Base-by-base conservation (phyloP, 768 basidiomycete genomes). In the Hericium rajendrae region DNA sequence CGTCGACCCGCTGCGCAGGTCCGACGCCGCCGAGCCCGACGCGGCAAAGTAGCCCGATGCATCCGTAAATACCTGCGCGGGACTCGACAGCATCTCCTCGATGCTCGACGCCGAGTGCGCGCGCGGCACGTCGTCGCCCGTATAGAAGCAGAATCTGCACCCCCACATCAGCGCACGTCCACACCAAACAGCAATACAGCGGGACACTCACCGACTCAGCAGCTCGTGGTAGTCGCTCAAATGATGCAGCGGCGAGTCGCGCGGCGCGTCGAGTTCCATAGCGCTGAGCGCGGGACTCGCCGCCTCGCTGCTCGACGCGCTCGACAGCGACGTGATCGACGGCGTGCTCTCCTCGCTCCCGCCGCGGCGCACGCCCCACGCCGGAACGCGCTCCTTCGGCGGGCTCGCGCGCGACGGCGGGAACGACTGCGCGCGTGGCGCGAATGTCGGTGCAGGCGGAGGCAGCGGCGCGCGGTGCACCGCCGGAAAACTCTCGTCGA, bases 61-160 rank as follows among this genome's bases (percentile, higher is more conserved):
- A 16, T 20, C 12, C 43, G 43, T 15, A 16, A 20, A 20, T 16
- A 1, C 16, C 43, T 20, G 13, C 43, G 43, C 43, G 43, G 20
- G 53, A 8, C 43, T 22, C 22, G 75, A 67, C 20, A 82, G 60
- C 55, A 78, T 72, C 32, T 76, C 78, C 58, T 81, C 80, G 11
- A 85, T 70, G 63, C 78, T 82, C 37, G 82, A 82, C 2, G 74
- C 76, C 15, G 82, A 82, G 6, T 73, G 73, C 41, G 76, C 73
- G 50, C 76, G 75, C 18, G 73, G 68, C 10, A 75, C 58, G 4
- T 20, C 43, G 16, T 46, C 63, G 1, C 88, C 88, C 2, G 88
- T 90, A 70, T 80, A 91, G 71, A 90, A 91, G 72, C 88, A 91
- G 69, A 86, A 90, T 63, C 88, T 91, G 55, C 12, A 22, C 28